Conservation (phyloP, 148 eudicot species). For the Hydrangea macrophylla region DNA sequence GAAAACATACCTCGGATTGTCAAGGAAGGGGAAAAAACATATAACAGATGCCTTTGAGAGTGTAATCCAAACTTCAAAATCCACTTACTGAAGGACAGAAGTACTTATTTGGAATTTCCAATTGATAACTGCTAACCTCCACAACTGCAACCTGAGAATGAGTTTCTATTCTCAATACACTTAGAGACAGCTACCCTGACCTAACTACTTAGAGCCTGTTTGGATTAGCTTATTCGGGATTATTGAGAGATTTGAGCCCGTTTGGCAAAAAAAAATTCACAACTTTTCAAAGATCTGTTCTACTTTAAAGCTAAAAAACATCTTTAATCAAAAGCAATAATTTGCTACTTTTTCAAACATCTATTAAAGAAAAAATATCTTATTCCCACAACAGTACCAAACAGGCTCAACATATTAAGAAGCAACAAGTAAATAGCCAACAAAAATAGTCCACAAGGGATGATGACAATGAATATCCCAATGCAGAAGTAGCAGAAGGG, state of each 20-base stretch:
- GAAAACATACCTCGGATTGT: not conserved
- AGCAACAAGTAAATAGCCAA: not conserved
- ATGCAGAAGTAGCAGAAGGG: not conserved
- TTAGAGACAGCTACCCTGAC: not conserved
- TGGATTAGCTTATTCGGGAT: no score
- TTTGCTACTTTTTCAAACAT: no score
- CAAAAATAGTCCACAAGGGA: not conserved
- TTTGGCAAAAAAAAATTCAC: no score
- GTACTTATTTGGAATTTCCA: slow-evolving; percentile 16
- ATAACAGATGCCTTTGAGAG: not conserved
- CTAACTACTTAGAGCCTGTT: no score
- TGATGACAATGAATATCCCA: not conserved
- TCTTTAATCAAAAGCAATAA: no score
- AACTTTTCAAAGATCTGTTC: no score
- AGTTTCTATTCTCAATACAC: not conserved
- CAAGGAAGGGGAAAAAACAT: not conserved
- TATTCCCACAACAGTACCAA: no score
- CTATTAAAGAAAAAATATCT: no score
- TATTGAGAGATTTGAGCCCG: no score
- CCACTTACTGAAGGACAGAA: slow-evolving; percentile 17
- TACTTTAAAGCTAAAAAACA: not conserved
- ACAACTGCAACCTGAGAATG: slow-evolving; percentile 17
- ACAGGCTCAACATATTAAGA: no score
- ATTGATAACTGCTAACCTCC: slow-evolving; percentile 22
- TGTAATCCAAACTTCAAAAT: not conserved